Percentiles rank a stretch among this genome's conserved stretches.
Conservation (phyloP, 192 early-diverging fungal genomes). For the Dissophora globulifera region DNA sequence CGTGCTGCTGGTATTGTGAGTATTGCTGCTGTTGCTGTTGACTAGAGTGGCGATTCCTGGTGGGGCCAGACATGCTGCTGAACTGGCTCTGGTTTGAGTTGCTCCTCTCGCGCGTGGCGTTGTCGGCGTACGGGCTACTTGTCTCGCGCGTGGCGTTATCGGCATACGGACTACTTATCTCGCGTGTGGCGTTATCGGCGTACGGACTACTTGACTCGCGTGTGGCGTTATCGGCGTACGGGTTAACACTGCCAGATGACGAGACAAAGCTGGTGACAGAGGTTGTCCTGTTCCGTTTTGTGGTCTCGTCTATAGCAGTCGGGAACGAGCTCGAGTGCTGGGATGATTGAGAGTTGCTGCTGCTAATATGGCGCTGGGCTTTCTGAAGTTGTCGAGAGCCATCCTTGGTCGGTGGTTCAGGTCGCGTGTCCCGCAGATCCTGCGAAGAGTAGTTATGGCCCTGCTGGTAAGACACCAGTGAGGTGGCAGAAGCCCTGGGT, state of each 20-base stretch:
- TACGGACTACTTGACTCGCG: too few relatives aligned
- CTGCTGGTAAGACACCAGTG: not conserved
- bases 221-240: slow-evolving; percentile 19
- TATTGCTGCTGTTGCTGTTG: not conserved
- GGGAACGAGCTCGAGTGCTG: slow-evolving; percentile 8
- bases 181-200: slow-evolving; percentile 15
- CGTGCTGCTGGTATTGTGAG: slow-evolving; percentile 8
- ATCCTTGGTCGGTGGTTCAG: slow-evolving; percentile 27
- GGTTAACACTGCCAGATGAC: slow-evolving; percentile 9
- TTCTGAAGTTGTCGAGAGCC: not conserved
- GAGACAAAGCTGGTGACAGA: slow-evolving; percentile 18
- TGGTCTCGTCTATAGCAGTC: slow-evolving; percentile 26
- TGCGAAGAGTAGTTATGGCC: slow-evolving; percentile 1
- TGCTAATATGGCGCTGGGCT: not conserved
- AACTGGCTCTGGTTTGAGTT: slow-evolving; percentile 6
- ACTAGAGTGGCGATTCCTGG: not conserved
- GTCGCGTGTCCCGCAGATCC: slow-evolving; percentile 4
- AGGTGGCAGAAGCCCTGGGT: slow-evolving; percentile 9
- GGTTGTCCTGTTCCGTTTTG: slow-evolving; percentile 14
- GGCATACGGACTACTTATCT: slow-evolving; percentile 25
- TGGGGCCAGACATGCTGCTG: slow-evolving; percentile 7
- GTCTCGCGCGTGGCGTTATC: slow-evolving; percentile 11
- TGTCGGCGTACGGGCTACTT: too few relatives aligned
- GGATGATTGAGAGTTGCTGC: slow-evolving; percentile 14
- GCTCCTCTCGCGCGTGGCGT: slow-evolving; percentile 6